Evolutionary conservation across 2,329 filamentous ascomycete genomes (phyloP).

Genomic region (Stagonosporopsis chrysanthemi): DNA sequence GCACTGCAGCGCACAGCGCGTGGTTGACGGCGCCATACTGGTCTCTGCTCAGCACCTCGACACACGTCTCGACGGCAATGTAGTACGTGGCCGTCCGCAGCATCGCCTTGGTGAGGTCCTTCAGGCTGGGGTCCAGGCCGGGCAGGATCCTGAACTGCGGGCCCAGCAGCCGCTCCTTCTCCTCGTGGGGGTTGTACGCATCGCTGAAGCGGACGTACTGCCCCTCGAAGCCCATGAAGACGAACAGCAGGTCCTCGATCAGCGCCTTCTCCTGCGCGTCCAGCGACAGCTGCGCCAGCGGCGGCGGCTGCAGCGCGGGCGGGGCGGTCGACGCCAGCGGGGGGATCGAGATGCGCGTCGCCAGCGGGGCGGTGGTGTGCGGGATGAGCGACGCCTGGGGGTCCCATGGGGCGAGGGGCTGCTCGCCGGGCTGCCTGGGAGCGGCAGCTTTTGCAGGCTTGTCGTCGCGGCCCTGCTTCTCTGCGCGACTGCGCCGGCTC

Average conservation of each 20-base stretch:
- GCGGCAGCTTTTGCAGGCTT: conserved; percentile 35
- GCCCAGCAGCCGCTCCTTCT: conserved; percentile 85
- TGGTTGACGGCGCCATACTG: conserved; percentile 96
- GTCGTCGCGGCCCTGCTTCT: conserved; percentile 42
- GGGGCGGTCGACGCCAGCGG: conserved; percentile 73
- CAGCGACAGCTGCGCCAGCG: conserved; percentile 74
- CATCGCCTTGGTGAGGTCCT: conserved; percentile 87
- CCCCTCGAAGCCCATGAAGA: conserved; percentile 99
- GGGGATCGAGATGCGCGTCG: conserved; percentile 69
- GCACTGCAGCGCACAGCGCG: conserved; percentile 91
- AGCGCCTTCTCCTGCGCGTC: conserved; percentile 87
- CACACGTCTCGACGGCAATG: conserved; percentile 86
- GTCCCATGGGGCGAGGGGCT: conserved; percentile 66
- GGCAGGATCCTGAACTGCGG: conserved; percentile 80
- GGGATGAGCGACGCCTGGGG: conserved; percentile 80
- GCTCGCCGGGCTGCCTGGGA: conserved; percentile 30
- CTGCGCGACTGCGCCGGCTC: conserved; percentile 41
- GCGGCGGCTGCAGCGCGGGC: conserved; percentile 69
- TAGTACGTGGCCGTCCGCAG: conserved; percentile 95
- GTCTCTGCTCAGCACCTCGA: conserved; percentile 91
- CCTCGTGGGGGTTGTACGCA: conserved; percentile 80
- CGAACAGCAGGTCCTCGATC: conserved; percentile 88
- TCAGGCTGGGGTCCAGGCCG: conserved; percentile 88
- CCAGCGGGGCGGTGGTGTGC: conserved; percentile 74
- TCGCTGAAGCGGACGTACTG: conserved; percentile 91